Evolutionary conservation across 179 eudicot genomes (phyloP).

Genomic region (Gypsophila paniculata): DNA sequence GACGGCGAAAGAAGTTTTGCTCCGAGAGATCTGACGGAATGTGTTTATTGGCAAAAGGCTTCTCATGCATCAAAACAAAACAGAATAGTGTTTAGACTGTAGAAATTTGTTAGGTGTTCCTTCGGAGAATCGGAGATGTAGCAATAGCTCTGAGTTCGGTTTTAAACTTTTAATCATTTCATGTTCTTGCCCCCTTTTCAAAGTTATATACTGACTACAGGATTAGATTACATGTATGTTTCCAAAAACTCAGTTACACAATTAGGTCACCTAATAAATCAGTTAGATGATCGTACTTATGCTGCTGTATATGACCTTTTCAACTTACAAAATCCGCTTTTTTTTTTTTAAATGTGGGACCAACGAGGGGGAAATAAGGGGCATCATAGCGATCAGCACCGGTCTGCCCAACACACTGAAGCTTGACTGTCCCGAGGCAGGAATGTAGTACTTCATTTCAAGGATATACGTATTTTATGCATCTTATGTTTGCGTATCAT

Average conservation of each 20-base stretch:
- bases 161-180: background rate
- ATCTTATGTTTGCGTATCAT: slow-evolving; percentile 14
- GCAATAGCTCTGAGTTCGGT: too few species aligned
- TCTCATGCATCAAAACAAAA: too few species aligned
- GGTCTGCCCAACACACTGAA: slow-evolving; percentile 19
- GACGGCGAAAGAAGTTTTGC: too few species aligned
- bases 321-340: slow-evolving; percentile 14
- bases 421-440: slow-evolving; percentile 17
- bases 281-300: slow-evolving; percentile 12
- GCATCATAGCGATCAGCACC: slow-evolving; percentile 13
- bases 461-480: background rate
- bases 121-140: too few species aligned
- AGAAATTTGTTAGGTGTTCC: too few species aligned
- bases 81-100: too few species aligned
- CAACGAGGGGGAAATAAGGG: background rate
- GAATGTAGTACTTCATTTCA: slow-evolving; percentile 8
- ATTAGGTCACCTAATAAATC: slow-evolving; percentile 13
- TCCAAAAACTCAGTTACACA: slow-evolving; percentile 13
- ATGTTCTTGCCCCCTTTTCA: background rate
- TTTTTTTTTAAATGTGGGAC: too few species aligned
- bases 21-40: too few species aligned
- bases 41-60: too few species aligned
- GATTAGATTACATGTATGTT: slow-evolving; percentile 5
- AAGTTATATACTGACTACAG: background rate
- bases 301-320: slow-evolving; percentile 19